A percentile compares a stretch with the other conserved stretches of the same genome.
Evolutionary conservation across 768 basidiomycete genomes (phyloP).

Genomic region (Rhodotorula sphaerocarpa): DNA sequence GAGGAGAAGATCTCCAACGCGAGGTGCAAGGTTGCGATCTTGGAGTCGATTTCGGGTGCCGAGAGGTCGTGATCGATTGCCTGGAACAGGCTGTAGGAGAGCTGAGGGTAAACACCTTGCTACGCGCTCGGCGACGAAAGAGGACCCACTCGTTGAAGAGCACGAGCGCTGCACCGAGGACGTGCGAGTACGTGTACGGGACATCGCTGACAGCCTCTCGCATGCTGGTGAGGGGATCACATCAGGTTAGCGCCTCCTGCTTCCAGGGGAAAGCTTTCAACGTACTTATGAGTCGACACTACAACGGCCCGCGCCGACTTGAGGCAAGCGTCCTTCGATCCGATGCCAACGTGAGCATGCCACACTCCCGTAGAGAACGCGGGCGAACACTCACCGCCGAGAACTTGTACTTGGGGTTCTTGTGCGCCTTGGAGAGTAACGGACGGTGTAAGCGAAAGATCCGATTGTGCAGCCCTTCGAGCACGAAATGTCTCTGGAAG

Average conservation of each 20-base stretch:
- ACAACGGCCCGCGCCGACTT: conserved; percentile 22
- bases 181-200: conserved; percentile 31
- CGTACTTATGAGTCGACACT: conserved; percentile 32
- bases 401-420: conserved; percentile 25
- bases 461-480: conserved; percentile 34
- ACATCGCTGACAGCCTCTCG: conserved; percentile 26
- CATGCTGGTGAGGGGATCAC: neutral
- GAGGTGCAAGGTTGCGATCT: conserved; percentile 28
- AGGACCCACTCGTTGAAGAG: conserved; percentile 30
- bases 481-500: conserved; percentile 33
- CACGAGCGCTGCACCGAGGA: conserved; percentile 31
- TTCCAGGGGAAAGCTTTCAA: neutral
- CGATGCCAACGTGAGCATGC: no score
- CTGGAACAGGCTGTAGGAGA: conserved; percentile 27
- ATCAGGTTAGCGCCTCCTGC: neutral
- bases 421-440: conserved; percentile 14
- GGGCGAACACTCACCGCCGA: conserved; percentile 20
- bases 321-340: conserved; percentile 12
- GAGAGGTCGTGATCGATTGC: conserved; percentile 34
- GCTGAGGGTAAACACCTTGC: neutral
- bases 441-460: conserved; percentile 35
- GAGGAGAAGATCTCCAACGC: conserved; percentile 33
- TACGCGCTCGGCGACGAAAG: no score
- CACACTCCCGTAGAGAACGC: no score
- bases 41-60: conserved; percentile 28